Evolutionary conservation across 768 basidiomycete genomes (phyloP).

Genomic region (Kwoniella bestiolae): DNA sequence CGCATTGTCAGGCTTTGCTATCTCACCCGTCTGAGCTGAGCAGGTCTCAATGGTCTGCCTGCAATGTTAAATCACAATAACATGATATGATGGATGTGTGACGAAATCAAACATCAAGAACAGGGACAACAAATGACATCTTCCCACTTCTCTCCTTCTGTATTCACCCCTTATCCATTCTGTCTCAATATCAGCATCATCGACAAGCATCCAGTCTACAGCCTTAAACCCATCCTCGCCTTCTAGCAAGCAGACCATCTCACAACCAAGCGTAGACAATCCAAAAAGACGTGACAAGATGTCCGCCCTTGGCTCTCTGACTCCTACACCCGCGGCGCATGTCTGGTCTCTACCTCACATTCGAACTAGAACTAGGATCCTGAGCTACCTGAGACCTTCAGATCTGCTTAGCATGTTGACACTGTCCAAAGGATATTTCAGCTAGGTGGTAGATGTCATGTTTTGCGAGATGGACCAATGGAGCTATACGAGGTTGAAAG

Average conservation of each 20-base stretch:
- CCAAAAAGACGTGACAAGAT: neutral
- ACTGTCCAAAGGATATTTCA: neutral
- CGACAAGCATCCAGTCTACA: no score
- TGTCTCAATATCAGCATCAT: neutral
- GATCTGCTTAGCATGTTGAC: neutral
- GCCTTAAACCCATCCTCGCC: no score
- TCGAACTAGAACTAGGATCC: neutral
- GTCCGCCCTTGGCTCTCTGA: neutral
- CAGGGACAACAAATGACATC: neutral
- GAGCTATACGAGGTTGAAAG: neutral
- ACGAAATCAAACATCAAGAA: neutral
- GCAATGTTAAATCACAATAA: neutral
- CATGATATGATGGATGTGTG: no score
- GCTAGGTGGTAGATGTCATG: neutral
- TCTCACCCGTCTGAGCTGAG: no score
- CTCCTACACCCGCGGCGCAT: neutral
- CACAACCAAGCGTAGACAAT: neutral
- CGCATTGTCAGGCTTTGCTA: neutral
- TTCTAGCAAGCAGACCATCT: neutral
- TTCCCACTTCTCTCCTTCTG: neutral
- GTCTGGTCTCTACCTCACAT: slow-evolving; percentile 1
- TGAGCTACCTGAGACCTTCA: neutral
- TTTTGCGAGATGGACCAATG: neutral
- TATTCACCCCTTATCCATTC: neutral
- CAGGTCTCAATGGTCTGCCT: neutral